Evolutionary conservation across 2,329 filamentous ascomycete species (phyloP).

Genomic region (Lojkania enalia): DNA sequence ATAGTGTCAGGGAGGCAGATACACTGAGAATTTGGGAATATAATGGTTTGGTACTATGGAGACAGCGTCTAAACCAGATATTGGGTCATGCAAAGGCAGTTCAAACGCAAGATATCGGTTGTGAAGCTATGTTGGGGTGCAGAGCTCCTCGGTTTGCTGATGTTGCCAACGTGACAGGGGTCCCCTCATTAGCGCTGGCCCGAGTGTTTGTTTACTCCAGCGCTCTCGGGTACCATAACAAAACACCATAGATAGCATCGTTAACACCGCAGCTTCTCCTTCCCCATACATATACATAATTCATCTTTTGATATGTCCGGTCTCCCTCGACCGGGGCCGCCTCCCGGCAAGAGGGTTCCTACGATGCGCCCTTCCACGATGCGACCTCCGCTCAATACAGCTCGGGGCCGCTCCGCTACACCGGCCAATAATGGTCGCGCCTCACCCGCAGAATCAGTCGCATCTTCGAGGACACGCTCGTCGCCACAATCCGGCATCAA

Average conservation of each 20-base stretch:
- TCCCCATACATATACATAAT: constrained; percentile 18
- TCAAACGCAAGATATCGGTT: too few species aligned
- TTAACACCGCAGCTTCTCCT: constrained; percentile 21
- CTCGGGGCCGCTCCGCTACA: constrained; percentile 56
- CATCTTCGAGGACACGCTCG: constrained; percentile 56
- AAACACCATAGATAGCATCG: constrained; percentile 24
- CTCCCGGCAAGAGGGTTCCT: constrained; percentile 52
- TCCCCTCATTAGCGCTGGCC: too few species aligned
- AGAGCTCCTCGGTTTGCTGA: too few species aligned
- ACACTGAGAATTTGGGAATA: too few species aligned
- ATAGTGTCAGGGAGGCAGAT: too few species aligned
- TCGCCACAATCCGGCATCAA: constrained; percentile 66
- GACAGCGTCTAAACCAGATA: too few species aligned
- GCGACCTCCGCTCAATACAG: constrained; percentile 52
- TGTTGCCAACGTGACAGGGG: too few species aligned
- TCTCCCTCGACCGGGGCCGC: constrained; percentile 56
- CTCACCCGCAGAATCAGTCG: constrained; percentile 73
- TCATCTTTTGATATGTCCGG: constrained; percentile 53
- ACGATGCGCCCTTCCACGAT: constrained; percentile 59
- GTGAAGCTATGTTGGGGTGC: too few species aligned
- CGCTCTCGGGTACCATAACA: too few species aligned
- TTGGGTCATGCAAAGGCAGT: too few species aligned
- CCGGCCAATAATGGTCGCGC: constrained; percentile 55
- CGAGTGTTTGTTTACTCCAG: too few species aligned
- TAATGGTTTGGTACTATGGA: too few species aligned